Conservation (phyloP, 345 rosid species). For the Citrus sp. region DNA sequence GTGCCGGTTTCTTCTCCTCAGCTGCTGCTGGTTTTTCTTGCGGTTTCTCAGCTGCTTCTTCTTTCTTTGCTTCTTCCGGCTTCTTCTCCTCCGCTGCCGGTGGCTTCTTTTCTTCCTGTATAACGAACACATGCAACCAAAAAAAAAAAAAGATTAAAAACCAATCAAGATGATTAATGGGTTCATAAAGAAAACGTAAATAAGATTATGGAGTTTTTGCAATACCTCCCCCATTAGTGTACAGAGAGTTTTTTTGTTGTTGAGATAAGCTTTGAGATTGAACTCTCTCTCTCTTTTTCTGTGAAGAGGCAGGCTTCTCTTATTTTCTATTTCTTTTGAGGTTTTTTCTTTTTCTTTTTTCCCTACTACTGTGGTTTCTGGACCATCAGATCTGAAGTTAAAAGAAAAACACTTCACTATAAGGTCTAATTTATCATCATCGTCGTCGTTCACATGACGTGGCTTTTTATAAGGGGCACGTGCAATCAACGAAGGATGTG, state of each 20-base stretch:
- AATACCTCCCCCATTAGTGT: conserved; percentile 67
- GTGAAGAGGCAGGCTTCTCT: background rate
- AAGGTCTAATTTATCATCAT: conserved; percentile 6
- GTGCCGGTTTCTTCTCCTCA: conserved; percentile 27
- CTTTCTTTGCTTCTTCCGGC: conserved; percentile 36
- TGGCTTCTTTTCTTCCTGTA: conserved; percentile 59
- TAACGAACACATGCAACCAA: background rate
- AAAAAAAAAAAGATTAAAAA: background rate
- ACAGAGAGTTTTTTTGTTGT: background rate
- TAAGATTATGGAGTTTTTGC: background rate
- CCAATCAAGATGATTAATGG: background rate
- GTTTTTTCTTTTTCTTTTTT: background rate
- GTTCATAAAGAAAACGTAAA: background rate
- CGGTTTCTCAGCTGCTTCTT: conserved; percentile 23
- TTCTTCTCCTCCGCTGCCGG: conserved; percentile 44
- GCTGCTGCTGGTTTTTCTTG: conserved; percentile 31
- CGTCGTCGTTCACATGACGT: conserved; percentile 21
- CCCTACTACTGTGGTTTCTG: background rate
- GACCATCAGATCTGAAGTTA: conserved; percentile 33
- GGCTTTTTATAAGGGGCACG: conserved; percentile 43
- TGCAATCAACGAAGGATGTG: conserved; percentile 23
- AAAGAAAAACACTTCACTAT: no score
- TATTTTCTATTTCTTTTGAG: background rate
- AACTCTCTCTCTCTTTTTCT: background rate
- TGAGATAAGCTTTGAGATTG: conserved; percentile 13